Base-by-base conservation (phyloP, 2,329 filamentous ascomycete species). In the Cytospora leucostoma region DNA sequence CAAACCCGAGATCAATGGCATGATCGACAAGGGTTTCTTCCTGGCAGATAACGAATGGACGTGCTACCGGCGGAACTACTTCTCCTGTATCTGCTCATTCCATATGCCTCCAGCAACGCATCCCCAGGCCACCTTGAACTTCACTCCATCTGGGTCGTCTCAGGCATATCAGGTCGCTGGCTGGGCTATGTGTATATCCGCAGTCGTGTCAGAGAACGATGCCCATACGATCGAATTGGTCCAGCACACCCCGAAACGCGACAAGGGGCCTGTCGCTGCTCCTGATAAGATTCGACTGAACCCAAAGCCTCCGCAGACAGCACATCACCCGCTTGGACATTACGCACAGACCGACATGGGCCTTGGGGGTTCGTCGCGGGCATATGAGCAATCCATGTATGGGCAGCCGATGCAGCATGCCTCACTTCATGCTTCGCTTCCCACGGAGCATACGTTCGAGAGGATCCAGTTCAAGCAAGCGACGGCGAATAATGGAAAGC, bases 391-490 rank as follows among this genome's bases (percentile, higher is more conserved):
- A 37, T 56, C 58, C 35, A 32, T 64, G 64, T 78, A 80, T 70
- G 71, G 74, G 38, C 75, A 78, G 68, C 62, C 68, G 62, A 59
- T 67, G 55, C 74, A 76, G 64, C 64, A 65, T 40, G 21, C 61
- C 21, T 60, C 64, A 17, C 62, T 64, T 17, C 64, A 66, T 51
- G 70, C 73, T 55, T 72, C 76, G 0, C 76, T 77, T 17, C 78
- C 81, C 6, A 82, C 78, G 7, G 84, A 87, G 68, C 82, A 86
- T 67, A 86, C 82, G 0, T 97, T 96, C 72, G 93, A 97, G 73
- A 88, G 93, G 12, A 95, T 97, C 58, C 93, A 97, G 70, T 97
- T 97, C 83, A 96, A 96, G 74, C 91, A 92, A 68, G 93, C 93
- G 1, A 97, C 93, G 0, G 92, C 92, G 32, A 97, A 97, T 78